Base-by-base conservation (phyloP, 768 basidiomycete genomes). In the Lactifluus echinatus region DNA sequence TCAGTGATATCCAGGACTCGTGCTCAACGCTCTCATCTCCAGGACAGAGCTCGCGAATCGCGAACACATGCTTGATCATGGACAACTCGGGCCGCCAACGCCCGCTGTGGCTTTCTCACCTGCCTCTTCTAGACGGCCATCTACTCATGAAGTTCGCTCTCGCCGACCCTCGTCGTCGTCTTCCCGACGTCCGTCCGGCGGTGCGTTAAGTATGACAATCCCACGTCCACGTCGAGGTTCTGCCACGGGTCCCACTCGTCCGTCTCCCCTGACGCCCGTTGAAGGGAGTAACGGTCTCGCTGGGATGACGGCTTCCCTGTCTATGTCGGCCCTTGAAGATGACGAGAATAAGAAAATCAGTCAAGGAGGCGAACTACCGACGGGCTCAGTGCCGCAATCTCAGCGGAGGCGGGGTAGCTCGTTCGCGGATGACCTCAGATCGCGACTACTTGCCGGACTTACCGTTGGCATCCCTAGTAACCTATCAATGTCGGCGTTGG, bases 41-140 rank as follows among this genome's bases (percentile, higher is more conserved):
- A 86, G 91, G 65, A 84, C 85, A 57, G 90, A 92, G 64, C 77
- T 97, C 14, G 93, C 93, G 0, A 81, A 89, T 0, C 77, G 88
- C n/a, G 91, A 93, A 66, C 89, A 96, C 67, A 92, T 97, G 89
- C 79, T 93, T 46, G 88, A 93, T 68, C 92, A 94, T 64, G 87
- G 85, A 4, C 87, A 90, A 65, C 71, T 88, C 4, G 85, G 84
- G 2, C 81, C 85, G 10, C 75, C 82, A 2, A 87, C 85, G 0
- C 85, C 84, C 4, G 68, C 78, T 6, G 57, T 69, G 4, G 69
- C 70, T 0, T 63, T 72, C 4, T 76, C 83, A 0, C 81, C 80
- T 14, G 77, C 71, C 12, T 36, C 63, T 8, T 83, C 83, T 0
- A 73, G 78, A n/a, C 70, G 73, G 21, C 67, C 71, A 2, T 68